Conservation (phyloP, 306 rosid genomes). For the Boehmeria nivea region DNA sequence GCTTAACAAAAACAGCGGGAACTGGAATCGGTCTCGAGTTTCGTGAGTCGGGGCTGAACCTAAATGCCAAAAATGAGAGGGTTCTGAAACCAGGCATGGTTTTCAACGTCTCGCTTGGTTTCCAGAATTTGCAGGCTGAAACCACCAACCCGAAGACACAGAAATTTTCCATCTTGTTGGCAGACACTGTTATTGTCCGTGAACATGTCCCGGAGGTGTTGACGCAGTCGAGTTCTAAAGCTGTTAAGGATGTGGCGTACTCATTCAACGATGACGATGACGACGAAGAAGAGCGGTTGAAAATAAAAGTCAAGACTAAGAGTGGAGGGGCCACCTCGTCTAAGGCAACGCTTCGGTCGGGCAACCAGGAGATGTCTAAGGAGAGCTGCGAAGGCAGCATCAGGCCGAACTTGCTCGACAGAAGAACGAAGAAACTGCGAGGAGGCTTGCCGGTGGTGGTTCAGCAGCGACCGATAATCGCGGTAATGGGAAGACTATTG, state of each 20-base stretch:
- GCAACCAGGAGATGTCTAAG: constrained; percentile 36
- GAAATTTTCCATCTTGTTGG: constrained; percentile 27
- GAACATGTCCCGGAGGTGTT: constrained; percentile 22
- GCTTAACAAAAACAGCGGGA: constrained; percentile 30
- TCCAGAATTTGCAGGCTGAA: constrained; percentile 29
- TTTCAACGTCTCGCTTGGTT: constrained; percentile 33
- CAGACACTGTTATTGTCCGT: constrained; percentile 33
- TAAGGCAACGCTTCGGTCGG: constrained; percentile 34
- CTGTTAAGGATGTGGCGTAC: constrained; percentile 35
- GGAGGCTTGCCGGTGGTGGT: constrained; percentile 38
- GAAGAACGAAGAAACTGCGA: constrained; percentile 37
- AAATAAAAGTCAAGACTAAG: constrained; percentile 3
- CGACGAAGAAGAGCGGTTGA: constrained; percentile 23
- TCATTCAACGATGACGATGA: constrained; percentile 35
- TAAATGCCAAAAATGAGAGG: constrained; percentile 32
- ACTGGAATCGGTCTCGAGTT: constrained; percentile 39
- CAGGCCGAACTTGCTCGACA: constrained; percentile 40
- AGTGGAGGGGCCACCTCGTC: constrained; percentile 9
- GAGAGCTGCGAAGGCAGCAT: constrained; percentile 34
- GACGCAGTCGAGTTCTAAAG: constrained; percentile 29
- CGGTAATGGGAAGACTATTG: constrained; percentile 22
- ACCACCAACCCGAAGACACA: constrained; percentile 25
- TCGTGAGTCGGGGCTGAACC: constrained; percentile 33
- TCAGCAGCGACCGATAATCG: constrained; percentile 23
- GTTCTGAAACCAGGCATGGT: constrained; percentile 32